Base-by-base conservation (phyloP, 192 early-diverging fungal genomes). In the Diversispora epigaea region DNA sequence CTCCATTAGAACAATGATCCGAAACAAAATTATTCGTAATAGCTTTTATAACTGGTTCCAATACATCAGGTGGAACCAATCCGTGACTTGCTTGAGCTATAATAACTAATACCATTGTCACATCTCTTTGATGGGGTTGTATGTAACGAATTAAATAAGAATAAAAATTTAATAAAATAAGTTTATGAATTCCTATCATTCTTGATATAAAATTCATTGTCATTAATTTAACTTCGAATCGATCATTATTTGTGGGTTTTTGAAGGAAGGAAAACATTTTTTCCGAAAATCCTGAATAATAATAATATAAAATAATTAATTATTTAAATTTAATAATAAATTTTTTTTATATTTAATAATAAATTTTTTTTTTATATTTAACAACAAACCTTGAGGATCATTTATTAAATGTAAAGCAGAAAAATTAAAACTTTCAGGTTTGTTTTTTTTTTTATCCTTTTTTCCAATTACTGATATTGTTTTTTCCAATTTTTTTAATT, bases 1-100 rank as follows among this genome's bases (percentile, higher is more conserved):
- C 98, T 79, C 98, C 98, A 6, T 89, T 87, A 8, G 96, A 84
- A 52, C 88, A 91, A 80, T 95, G 95, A 76, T 92, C 93, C 50
- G 94, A 93, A 25, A 99, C 92, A 89, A 99, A 99, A 84, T 93
- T 94, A 82, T 99, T 93, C 14, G 98, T 95, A 19, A 98, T 90
- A 11, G 92, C 92, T 73, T 91, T 90, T n/a, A 99, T 81, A 7
- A 97, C 89, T 10, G 92, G 89, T 78, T 92, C 89, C 61, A 98
- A 82, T 4, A 86, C 90, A 81, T 99, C 98, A 5, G 98, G 98
- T 32, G 98, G 98, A 6, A 97, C 89, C 17, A 99, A 85, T 11
- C 94, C 88, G 80, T 99, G 97, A 1, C 91, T 87, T n/a, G 92
- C 89, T 77, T 97, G 96, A 39, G 98, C 96, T 43, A 90, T 81